These are phyloP conservation scores for Daldinia childiae DNA, from an alignment of 495 filamentous ascomycete species.

Conservation along the genomic window DNA sequence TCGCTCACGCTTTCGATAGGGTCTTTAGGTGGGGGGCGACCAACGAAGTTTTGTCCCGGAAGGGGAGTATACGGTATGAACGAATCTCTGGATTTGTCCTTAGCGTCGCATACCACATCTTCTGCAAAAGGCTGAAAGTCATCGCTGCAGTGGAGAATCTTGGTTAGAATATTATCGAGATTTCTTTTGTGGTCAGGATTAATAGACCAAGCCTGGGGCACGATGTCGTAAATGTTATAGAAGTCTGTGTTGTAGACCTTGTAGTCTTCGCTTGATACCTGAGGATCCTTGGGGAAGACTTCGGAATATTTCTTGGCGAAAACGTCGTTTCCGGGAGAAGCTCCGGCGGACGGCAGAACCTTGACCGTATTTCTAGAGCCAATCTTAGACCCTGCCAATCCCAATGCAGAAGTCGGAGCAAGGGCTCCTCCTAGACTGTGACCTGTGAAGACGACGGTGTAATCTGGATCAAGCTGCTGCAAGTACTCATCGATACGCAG, in stretches of 20 bases:
- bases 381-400: neutral
- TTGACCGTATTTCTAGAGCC: neutral
- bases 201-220: neutral
- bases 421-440: conserved; percentile 2
- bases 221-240: neutral
- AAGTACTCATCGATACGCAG: conserved; percentile 4
- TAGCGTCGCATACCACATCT: too few species aligned
- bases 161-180: neutral
- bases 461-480: neutral
- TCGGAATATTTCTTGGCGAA: neutral
- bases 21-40: neutral
- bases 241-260: neutral
- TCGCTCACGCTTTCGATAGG: neutral
- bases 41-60: neutral
- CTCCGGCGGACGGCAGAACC: neutral
- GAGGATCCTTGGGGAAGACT: neutral
- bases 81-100: too few species aligned
- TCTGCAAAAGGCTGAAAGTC: conserved; percentile 1
- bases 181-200: neutral
- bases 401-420: neutral
- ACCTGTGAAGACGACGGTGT: neutral
- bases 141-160: neutral
- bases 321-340: neutral
- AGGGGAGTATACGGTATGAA: neutral
- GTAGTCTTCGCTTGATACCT: neutral